Conservation (phyloP, 345 rosid genomes). For the Gossypium australe region DNA sequence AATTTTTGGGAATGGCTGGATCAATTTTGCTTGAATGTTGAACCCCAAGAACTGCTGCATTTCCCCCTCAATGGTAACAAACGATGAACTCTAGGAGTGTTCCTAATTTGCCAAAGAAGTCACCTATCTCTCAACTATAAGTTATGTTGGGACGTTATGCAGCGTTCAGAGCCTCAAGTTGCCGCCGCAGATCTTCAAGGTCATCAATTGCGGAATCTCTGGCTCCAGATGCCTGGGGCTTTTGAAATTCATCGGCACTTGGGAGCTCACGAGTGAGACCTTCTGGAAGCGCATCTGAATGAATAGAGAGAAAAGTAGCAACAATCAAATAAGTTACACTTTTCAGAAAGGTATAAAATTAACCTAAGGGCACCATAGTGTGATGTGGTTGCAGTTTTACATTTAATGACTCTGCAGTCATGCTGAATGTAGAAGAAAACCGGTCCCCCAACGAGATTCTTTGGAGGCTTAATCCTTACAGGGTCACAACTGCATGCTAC, state of each 20-base stretch:
- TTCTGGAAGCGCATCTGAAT: constrained; percentile 64
- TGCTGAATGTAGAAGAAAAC: background rate
- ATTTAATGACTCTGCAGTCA: background rate
- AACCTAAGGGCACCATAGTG: too few relatives aligned
- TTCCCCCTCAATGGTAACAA: background rate
- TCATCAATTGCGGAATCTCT: constrained; percentile 47
- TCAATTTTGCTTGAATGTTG: background rate
- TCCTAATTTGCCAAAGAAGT: background rate
- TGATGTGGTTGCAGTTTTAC: too few relatives aligned
- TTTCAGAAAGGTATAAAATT: background rate
- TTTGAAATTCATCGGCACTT: constrained; percentile 54
- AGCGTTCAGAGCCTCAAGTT: constrained; percentile 86
- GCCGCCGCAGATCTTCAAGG: constrained; percentile 75
- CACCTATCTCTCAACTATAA: background rate
- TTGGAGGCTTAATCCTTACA: background rate
- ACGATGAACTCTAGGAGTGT: background rate
- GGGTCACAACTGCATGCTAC: background rate
- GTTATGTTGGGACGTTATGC: constrained; percentile 19
- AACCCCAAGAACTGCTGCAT: background rate
- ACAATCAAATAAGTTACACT: background rate
- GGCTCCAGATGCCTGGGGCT: constrained; percentile 32
- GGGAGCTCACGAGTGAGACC: constrained; percentile 91
- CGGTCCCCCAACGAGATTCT: background rate
- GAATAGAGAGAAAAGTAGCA: background rate
- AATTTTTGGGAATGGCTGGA: background rate